Evolutionary conservation across 352 stramenopile genomes (phyloP).

Genomic region (Hyphochytrium catenoides): DNA sequence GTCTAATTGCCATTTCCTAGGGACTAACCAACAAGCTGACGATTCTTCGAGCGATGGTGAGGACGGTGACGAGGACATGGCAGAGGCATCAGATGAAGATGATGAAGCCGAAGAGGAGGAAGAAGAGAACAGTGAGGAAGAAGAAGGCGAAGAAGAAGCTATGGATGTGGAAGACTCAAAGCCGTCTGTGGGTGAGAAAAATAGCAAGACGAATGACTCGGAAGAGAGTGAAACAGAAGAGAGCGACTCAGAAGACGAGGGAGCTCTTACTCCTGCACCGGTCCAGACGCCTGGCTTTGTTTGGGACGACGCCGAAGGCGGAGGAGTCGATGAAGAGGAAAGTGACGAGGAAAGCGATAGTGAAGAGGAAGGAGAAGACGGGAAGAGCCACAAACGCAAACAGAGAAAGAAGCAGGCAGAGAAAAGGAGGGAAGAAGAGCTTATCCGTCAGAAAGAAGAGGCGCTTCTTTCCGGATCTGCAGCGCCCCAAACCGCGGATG

Average conservation of each 20-base stretch:
- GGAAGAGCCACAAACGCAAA: constrained; percentile 16
- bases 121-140: constrained; percentile 26
- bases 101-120: constrained; percentile 20
- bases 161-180: constrained; percentile 76
- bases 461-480: constrained; percentile 72
- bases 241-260: constrained; percentile 1
- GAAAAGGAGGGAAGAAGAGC: constrained; percentile 21
- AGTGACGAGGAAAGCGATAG: neutral
- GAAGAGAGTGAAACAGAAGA: constrained; percentile 1
- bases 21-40: too few relatives aligned
- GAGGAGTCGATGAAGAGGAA: neutral
- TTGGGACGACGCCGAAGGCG: neutral
- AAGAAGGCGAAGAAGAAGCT: constrained; percentile 76
- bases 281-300: neutral
- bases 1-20: too few relatives aligned
- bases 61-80: constrained; percentile 18
- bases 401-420: constrained; percentile 23
- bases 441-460: constrained; percentile 39
- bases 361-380: constrained; percentile 6
- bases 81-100: constrained; percentile 21
- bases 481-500: constrained; percentile 66
- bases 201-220: neutral
- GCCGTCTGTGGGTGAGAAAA: constrained; percentile 9
- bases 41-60: constrained; percentile 44
- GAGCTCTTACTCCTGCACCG: neutral